Conservation (phyloP, 2,329 filamentous ascomycete genomes). For the Neospermospora avenae region DNA sequence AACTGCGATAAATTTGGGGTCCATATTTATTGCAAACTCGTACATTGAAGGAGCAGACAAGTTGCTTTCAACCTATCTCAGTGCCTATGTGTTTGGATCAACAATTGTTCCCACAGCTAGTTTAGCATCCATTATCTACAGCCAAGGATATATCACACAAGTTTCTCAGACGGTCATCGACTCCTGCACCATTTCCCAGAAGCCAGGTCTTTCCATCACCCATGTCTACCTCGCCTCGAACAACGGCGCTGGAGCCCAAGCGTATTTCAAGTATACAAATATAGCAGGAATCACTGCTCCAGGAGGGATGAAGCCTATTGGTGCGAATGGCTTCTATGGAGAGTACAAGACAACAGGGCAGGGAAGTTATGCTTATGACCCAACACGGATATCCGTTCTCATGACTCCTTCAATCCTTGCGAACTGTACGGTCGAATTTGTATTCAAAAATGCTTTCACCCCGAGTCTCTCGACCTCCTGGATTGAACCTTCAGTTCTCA, state of each 20-base stretch:
- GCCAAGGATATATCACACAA: slow-evolving; percentile 35
- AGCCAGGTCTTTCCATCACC: slow-evolving; percentile 36
- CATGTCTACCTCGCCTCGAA: slow-evolving; percentile 43
- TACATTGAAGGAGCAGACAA: slow-evolving; percentile 10
- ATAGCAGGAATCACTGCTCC: slow-evolving; percentile 40
- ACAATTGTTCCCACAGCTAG: slow-evolving; percentile 40
- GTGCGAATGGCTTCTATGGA: slow-evolving; percentile 42
- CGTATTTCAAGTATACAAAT: slow-evolving; percentile 40
- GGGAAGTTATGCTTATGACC: slow-evolving; percentile 40
- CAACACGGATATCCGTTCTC: slow-evolving; percentile 29
- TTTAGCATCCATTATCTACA: slow-evolving; percentile 40
- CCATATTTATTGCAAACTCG: slow-evolving; percentile 7
- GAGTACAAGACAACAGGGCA: slow-evolving; percentile 36
- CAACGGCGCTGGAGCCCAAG: slow-evolving; percentile 40
- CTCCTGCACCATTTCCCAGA: slow-evolving; percentile 37
- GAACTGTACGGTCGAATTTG: slow-evolving; percentile 22
- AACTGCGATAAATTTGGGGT: not conserved
- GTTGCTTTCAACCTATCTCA: slow-evolving; percentile 1
- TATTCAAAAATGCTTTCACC: slow-evolving; percentile 38
- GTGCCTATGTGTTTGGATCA: slow-evolving; percentile 38
- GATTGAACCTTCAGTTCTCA: slow-evolving; percentile 38
- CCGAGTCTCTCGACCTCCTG: slow-evolving; percentile 36
- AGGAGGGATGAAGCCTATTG: slow-evolving; percentile 36
- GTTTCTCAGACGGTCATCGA: slow-evolving; percentile 44
- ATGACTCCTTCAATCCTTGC: slow-evolving; percentile 37